Conservation (phyloP, 345 rosid species). For the Eucalyptus virginea region DNA sequence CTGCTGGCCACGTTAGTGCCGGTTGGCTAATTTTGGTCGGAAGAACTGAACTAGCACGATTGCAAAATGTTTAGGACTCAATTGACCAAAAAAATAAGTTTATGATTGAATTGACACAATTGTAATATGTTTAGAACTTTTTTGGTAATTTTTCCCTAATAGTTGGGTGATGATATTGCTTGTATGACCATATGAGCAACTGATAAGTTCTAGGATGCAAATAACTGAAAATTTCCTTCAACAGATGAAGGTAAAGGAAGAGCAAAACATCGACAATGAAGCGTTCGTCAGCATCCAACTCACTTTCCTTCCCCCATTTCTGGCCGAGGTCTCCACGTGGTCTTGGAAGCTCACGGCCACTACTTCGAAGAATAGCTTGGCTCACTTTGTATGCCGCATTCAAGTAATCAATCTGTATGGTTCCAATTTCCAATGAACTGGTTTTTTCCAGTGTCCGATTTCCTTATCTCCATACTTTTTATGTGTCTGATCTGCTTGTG, state of each 20-base stretch:
- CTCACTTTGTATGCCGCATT: not conserved
- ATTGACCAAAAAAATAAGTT: too few relatives aligned
- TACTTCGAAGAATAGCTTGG: not conserved
- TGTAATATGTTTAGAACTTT: too few relatives aligned
- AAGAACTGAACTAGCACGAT: too few relatives aligned
- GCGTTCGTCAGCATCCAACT: not conserved
- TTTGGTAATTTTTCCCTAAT: too few relatives aligned
- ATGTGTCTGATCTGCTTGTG: not conserved
- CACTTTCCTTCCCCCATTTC: not conserved
- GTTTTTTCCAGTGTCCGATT: not conserved
- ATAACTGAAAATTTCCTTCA: not conserved
- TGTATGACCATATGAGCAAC: not conserved
- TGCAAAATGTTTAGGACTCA: too few relatives aligned
- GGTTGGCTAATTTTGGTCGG: accelerated
- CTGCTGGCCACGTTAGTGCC: accelerated
- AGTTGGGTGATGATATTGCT: not conserved
- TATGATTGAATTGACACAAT: too few relatives aligned
- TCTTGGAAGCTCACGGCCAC: not conserved
- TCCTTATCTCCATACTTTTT: not conserved
- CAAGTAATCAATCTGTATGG: not conserved
- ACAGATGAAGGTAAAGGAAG: not conserved
- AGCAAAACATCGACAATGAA: not conserved
- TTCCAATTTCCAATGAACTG: not conserved
- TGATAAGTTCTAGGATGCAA: not conserved
- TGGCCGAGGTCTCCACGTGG: not conserved